Conservation (phyloP, 768 basidiomycete species). For the Mycena filopes region DNA sequence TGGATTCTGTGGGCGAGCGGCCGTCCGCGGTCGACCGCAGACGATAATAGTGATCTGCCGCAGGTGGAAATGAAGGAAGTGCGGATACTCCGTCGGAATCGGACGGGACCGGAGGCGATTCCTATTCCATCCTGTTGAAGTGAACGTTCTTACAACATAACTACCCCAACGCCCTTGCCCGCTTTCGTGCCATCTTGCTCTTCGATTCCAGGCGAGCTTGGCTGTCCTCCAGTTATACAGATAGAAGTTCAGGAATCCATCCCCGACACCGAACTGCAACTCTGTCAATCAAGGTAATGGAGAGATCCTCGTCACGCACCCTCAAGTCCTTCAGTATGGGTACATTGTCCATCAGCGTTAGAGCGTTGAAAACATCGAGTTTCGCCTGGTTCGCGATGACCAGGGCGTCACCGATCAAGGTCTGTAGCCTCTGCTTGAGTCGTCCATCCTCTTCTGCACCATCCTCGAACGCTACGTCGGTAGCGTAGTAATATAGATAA, state of each 20-base stretch:
- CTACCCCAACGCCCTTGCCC: conserved; percentile 89
- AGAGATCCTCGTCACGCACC: conserved; percentile 52
- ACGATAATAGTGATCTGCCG: background rate
- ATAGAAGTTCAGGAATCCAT: conserved; percentile 92
- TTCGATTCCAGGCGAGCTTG: conserved; percentile 77
- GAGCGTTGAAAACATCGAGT: conserved; percentile 96
- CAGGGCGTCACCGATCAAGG: conserved; percentile 83
- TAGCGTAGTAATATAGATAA: conserved; percentile 96
- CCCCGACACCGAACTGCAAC: conserved; percentile 88
- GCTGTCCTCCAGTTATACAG: conserved; percentile 95
- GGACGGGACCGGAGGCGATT: background rate
- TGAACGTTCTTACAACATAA: conserved; percentile 77
- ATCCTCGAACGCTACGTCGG: conserved; percentile 73
- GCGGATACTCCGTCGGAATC: too few relatives aligned
- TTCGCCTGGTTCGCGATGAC: conserved; percentile 83
- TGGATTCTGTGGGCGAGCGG: background rate
- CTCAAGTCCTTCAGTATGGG: conserved; percentile 85
- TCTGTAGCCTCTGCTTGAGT: conserved; percentile 75
- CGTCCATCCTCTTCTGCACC: conserved; percentile 68
- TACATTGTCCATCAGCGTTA: conserved; percentile 95
- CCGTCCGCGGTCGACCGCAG: background rate
- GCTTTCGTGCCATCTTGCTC: conserved; percentile 60
- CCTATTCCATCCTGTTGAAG: background rate
- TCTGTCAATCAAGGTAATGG: conserved; percentile 8
- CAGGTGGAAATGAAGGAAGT: background rate